These are phyloP conservation scores for Fusarium sp. DNA, from an alignment of 2,329 filamentous ascomycete genomes.

Conservation along the genomic window DNA sequence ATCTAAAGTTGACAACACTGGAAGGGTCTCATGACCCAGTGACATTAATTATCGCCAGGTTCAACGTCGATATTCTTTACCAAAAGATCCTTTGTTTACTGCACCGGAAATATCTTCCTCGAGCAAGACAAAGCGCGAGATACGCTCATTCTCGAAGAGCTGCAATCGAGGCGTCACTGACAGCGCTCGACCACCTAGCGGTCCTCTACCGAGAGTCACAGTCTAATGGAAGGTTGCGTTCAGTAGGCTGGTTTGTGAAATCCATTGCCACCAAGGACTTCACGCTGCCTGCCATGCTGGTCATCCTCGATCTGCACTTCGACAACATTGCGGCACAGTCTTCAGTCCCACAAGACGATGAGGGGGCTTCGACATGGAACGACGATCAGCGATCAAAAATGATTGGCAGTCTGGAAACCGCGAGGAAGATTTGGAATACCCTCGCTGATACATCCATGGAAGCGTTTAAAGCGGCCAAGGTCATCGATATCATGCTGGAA, in stretches of 20 bases:
- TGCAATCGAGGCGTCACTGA: constrained; percentile 87
- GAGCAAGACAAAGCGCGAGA: constrained; percentile 79
- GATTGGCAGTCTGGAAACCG: constrained; percentile 77
- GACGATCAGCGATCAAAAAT: constrained; percentile 76
- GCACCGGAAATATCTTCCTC: constrained; percentile 86
- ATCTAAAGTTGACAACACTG: constrained; percentile 79
- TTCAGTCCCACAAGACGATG: constrained; percentile 53
- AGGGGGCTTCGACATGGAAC: constrained; percentile 66
- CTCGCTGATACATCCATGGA: constrained; percentile 84
- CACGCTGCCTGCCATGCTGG: constrained; percentile 84
- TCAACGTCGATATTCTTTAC: constrained; percentile 85
- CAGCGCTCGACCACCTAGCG: constrained; percentile 80
- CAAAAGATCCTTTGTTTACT: constrained; percentile 90
- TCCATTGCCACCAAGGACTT: constrained; percentile 87
- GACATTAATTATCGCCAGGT: constrained; percentile 85
- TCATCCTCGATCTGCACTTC: constrained; percentile 84
- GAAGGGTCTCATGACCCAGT: constrained; percentile 83
- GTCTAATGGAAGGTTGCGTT: constrained; percentile 75
- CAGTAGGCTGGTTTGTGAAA: constrained; percentile 81
- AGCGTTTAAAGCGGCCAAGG: constrained; percentile 84
- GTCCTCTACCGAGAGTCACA: constrained; percentile 81
- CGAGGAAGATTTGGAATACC: constrained; percentile 82
- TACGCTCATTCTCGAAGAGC: constrained; percentile 86
- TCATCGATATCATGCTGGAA: constrained; percentile 85
- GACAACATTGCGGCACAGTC: constrained; percentile 62